Conservation (phyloP, 2,329 filamentous ascomycete genomes). For the Aspergillus sp. region DNA sequence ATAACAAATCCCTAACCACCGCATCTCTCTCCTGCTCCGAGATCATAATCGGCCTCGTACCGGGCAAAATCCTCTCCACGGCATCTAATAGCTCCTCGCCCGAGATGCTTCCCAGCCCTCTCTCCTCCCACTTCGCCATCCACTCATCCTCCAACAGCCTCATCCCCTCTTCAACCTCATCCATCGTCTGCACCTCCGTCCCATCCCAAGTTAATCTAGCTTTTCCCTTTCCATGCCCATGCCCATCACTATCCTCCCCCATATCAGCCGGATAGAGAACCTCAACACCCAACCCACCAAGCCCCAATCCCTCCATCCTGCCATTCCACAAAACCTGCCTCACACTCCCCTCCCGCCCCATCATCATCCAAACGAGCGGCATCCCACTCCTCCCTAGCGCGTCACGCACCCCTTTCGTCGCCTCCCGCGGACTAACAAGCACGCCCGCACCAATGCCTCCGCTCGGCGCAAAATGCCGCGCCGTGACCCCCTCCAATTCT, state of each 20-base stretch:
- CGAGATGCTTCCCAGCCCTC: slow-evolving; percentile 12
- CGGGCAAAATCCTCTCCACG: slow-evolving; percentile 28
- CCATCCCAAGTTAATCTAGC: slow-evolving; percentile 40
- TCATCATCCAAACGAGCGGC: slow-evolving; percentile 66
- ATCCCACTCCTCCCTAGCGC: slow-evolving; percentile 65
- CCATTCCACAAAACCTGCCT: slow-evolving; percentile 49
- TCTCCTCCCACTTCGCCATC: slow-evolving; percentile 28
- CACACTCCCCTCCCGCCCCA: slow-evolving; percentile 37
- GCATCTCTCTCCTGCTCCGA: slow-evolving; percentile 21
- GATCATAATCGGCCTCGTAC: slow-evolving; percentile 24
- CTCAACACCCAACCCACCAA: slow-evolving; percentile 41
- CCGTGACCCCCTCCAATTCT: slow-evolving; percentile 66
- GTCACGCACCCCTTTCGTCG: slow-evolving; percentile 76
- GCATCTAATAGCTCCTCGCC: slow-evolving; percentile 27
- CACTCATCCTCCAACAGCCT: slow-evolving; percentile 25
- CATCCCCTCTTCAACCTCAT: slow-evolving; percentile 29
- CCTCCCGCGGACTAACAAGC: slow-evolving; percentile 66
- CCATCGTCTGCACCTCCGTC: slow-evolving; percentile 33
- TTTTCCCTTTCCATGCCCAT: slow-evolving; percentile 19
- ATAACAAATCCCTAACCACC: slow-evolving; percentile 16
- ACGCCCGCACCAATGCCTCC: slow-evolving; percentile 55
- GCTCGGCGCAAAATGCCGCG: slow-evolving; percentile 60
- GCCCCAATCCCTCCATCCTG: slow-evolving; percentile 37
- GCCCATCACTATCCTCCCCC: slow-evolving; percentile 8
- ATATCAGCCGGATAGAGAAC: slow-evolving; percentile 27